Base-by-base conservation (phyloP, 768 basidiomycete species). In the Mycena chlorophos region DNA sequence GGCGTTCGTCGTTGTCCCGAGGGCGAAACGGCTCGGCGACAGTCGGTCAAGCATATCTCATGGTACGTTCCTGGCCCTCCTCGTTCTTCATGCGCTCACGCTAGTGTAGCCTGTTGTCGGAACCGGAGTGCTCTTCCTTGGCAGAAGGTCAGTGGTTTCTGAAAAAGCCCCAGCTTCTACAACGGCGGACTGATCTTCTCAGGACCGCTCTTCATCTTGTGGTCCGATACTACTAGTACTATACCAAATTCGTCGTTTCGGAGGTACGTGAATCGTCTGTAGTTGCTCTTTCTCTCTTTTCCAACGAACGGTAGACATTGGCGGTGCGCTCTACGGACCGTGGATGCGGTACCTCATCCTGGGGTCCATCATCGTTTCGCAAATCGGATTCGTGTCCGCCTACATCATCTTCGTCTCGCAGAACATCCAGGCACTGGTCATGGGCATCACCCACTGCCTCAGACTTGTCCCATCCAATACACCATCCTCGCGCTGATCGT, bases 101-200 rank as follows among this genome's bases (percentile, higher is more conserved):
- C 20, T 8, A 14, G 8, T 42, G 13, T 20, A 42, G 40, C 73
- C 89, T 1, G 98, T 98, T 64, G 86, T 98, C 45, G 96, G 96
- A 20, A 98, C 96, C 14, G 96, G 96, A 16, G 89, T 99, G 8
- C 70, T 99, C 30, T 98, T 99, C 75, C 81, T 99, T 25, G 97
- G 94, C 49, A 97, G 91, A 74, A 97, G 87, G 89, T 94, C 70
- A 65, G 89, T 73, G 2, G 20, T 14, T 49, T 37, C 20, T 48
- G 2, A 37, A 43, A 27, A n/a, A 38, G 40, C 34, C 22, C 20
- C 40, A 94, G 93, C 49, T 99, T 99, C 76, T 87, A 85, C 75
- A 99, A 98, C 58, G 97, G 97, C 51, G 95, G 96, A 12, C 78
- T 98, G 48, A 72, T 98, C 29, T 99, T 99, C 73, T 98, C 96